Evolutionary conservation across 441 rosid genomes (phyloP).

Genomic region (Gossypium gossypioides): DNA sequence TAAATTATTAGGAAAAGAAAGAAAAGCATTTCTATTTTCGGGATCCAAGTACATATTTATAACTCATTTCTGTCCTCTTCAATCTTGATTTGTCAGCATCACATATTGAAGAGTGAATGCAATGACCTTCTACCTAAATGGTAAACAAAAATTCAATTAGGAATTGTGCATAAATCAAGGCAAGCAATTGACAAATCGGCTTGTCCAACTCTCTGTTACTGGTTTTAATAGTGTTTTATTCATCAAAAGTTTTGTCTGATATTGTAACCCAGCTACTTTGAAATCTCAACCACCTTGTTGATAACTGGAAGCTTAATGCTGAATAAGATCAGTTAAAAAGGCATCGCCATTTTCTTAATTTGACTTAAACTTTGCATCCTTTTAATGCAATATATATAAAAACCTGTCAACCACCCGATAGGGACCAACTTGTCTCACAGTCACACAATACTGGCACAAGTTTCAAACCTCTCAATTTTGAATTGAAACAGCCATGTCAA

Average conservation of each 20-base stretch:
- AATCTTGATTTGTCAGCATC: background rate
- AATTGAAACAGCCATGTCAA: background rate
- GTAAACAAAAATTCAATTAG: too few relatives aligned
- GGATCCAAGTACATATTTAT: background rate
- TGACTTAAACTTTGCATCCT: background rate
- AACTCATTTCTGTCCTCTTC: background rate
- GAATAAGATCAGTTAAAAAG: background rate
- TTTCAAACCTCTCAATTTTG: background rate
- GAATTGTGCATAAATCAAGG: background rate
- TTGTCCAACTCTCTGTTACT: background rate
- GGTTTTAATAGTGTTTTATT: background rate
- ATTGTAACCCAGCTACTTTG: background rate
- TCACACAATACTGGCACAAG: background rate
- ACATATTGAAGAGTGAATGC: background rate
- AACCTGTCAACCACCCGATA: background rate
- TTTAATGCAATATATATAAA: background rate
- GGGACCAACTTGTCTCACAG: background rate
- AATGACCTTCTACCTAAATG: background rate
- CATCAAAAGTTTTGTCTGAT: background rate
- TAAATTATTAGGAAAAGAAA: background rate
- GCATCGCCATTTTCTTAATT: background rate
- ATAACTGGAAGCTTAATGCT: background rate
- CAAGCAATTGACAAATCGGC: constrained; percentile 1
- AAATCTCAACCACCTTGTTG: background rate
- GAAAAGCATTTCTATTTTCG: background rate